A percentile compares a stretch with the other conserved stretches of the same genome.
phyloP scores from a whole-genome alignment of 2,329 filamentous ascomycete species.

The Myriosclerotinia scirpicola region DNA sequence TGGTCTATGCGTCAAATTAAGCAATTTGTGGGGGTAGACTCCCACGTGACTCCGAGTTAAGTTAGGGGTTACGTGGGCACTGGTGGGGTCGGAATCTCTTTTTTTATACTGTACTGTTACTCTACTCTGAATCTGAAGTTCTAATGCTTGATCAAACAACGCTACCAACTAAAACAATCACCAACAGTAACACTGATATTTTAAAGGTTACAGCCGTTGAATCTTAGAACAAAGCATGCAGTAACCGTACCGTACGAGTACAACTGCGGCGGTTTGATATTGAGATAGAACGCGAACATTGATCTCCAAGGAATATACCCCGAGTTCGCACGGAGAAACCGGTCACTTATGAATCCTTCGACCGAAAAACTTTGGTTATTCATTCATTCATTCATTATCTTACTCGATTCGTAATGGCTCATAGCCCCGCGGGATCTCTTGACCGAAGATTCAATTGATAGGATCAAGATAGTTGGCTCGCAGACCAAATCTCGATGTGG shows the following conservation, averaged over 20 bases:
- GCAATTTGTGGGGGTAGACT: slow-evolving; percentile 3
- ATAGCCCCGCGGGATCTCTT: background rate
- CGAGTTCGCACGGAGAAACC: slow-evolving; percentile 5
- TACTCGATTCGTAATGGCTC: background rate
- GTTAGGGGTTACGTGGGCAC: too few species aligned
- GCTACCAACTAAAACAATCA: background rate
- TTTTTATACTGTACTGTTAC: too few species aligned
- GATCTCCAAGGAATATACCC: background rate
- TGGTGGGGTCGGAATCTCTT: too few species aligned
- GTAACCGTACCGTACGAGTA: background rate
- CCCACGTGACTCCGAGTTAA: too few species aligned
- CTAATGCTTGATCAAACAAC: background rate
- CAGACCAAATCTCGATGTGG: background rate
- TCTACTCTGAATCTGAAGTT: too few species aligned
- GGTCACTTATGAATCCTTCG: background rate
- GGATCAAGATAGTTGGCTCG: background rate
- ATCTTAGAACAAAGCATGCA: slow-evolving; percentile 14
- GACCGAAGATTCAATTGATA: background rate
- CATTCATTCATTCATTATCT: background rate
- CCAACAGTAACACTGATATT: background rate
- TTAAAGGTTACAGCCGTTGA: background rate
- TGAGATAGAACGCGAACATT: background rate
- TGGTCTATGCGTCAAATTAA: background rate
- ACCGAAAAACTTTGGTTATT: background rate
- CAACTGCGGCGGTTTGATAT: background rate